Evolutionary conservation across 768 basidiomycete species (phyloP), one percentile per base, ranked within the genome.

Genomic region (Collybiopsis confluens): DNA sequence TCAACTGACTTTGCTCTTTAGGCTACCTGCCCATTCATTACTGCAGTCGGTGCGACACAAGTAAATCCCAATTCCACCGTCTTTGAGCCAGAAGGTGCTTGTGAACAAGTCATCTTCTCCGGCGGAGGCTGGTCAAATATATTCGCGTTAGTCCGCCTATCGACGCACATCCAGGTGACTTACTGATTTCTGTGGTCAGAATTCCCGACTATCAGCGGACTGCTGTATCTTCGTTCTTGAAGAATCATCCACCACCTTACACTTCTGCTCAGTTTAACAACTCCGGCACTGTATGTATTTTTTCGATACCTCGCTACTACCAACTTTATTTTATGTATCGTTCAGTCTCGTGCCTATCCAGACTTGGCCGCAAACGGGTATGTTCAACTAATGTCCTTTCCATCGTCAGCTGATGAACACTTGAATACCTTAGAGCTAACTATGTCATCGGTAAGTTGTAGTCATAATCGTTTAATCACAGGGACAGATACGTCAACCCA

Each of bases 1-100:
- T 20, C 10, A 52, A 21, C 13, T 26, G 4, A 8, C 42, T 38
- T 51, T 50, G 16, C 11, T 49, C 2, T 16, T 9, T 35, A 73
- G 72, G 64, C 64, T 1, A 71, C 74, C 0, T 80, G 79, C 57
- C 78, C 79, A 1, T 80, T 72, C 48, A 63, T 80, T 23, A 80
- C 79, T 18, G 71, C 79, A 6, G 75, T 81, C 37, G 79, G 80
- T 9, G 76, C 73, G 0, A 81, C 79, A 5, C 78, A 80, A 53
- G 54, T 81, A 50, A 72, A 70, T 28, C 69, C 70, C 1, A 70
- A 70, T n/a, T 69, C 72, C 10, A 73, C 69, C 1, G 72, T 81
- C 0, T 62, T 59, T 21, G 74, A 79, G 33, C 65, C 66, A 3
- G 79, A 80, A 62, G 62, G 63, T 18, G 78, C 78, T 0, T 80